phyloP scores from a whole-genome alignment of 441 rosid species.

The Populus hybrid region DNA sequence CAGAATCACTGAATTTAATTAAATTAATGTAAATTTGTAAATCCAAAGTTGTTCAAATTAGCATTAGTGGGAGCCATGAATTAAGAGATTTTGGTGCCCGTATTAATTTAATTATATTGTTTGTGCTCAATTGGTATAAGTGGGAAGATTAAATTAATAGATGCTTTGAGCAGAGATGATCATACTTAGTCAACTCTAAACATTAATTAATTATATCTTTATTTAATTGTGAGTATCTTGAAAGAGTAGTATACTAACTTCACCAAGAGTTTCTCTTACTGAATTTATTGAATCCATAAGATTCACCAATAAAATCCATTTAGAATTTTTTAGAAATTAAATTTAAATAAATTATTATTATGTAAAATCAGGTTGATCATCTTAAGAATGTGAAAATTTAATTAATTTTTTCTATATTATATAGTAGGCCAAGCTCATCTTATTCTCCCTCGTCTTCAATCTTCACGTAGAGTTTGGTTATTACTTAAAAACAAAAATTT shows the following conservation, averaged over 20 bases:
- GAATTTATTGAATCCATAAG: neutral
- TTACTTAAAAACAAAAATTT: too few relatives aligned
- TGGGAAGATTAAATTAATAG: neutral
- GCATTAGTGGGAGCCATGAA: neutral
- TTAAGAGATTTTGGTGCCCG: neutral
- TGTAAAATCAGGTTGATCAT: too few relatives aligned
- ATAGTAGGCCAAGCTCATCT: neutral
- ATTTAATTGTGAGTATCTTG: neutral
- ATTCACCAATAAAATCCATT: too few relatives aligned
- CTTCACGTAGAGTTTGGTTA: too few relatives aligned
- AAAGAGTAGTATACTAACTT: neutral
- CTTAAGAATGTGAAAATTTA: too few relatives aligned
- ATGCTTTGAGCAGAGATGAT: neutral
- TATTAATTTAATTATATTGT: neutral
- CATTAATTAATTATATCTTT: neutral
- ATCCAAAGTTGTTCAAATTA: neutral
- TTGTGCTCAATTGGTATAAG: neutral
- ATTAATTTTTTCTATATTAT: neutral
- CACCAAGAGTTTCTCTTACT: neutral
- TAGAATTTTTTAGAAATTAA: too few relatives aligned
- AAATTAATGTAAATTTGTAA: too few relatives aligned
- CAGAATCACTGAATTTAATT: too few relatives aligned
- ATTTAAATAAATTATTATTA: too few relatives aligned
- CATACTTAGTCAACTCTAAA: neutral
- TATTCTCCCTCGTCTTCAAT: too few relatives aligned